Percentiles rank a stretch among this genome's conserved stretches.
Evolutionary conservation across 2,329 filamentous ascomycete genomes (phyloP).

Genomic region (Blastomyces percursus): DNA sequence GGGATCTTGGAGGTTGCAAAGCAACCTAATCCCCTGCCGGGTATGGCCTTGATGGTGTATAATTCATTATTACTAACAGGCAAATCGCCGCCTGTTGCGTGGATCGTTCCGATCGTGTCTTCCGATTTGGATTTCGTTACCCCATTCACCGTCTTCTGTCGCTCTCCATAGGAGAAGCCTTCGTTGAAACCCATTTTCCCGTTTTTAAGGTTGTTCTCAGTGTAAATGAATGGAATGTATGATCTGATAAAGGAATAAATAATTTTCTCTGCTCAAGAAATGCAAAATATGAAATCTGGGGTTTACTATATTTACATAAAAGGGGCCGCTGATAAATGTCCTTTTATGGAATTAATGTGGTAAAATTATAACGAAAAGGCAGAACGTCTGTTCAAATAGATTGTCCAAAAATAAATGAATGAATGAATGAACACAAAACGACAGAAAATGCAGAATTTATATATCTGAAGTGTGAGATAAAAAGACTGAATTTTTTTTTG

Average conservation of each 20-base stretch:
- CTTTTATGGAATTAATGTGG: too few relatives aligned
- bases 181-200: slow-evolving; percentile 4
- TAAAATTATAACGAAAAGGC: neutral
- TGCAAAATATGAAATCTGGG: neutral
- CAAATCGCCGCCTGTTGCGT: neutral
- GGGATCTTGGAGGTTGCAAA: slow-evolving; percentile 9
- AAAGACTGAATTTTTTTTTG: too few relatives aligned
- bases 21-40: slow-evolving; percentile 7
- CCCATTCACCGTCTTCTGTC: neutral
- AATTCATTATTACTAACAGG: slow-evolving; percentile 1
- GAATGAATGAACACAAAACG: neutral
- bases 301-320: neutral
- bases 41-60: slow-evolving; percentile 7
- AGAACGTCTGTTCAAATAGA: neutral
- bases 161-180: neutral
- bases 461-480: neutral
- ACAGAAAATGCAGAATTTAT: neutral
- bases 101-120: neutral
- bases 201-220: neutral
- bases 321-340: too few relatives aligned
- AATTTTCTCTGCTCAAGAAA: neutral
- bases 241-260: neutral
- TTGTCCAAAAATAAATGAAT: neutral
- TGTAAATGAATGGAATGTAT: neutral
- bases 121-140: neutral